Percentiles rank a stretch among this genome's conserved stretches.
Evolutionary conservation across 306 rosid genomes (phyloP).

Genomic region (Cicer chorassanicum): DNA sequence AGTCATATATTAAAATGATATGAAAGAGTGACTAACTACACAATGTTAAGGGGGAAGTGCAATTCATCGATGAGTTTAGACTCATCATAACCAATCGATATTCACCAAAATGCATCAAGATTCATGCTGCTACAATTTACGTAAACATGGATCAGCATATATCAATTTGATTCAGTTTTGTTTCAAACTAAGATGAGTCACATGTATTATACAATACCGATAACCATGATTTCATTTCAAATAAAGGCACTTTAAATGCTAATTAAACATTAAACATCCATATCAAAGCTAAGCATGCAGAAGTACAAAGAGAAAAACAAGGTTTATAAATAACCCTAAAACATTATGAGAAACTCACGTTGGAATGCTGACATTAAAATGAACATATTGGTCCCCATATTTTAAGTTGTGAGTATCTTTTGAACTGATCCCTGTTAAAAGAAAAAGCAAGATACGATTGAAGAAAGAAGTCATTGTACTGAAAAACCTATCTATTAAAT

Average conservation of each 20-base stretch:
- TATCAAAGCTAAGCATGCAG: not conserved
- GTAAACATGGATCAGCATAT: not conserved
- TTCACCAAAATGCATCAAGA: not conserved
- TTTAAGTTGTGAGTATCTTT: slow-evolving; percentile 57
- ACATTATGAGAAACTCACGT: slow-evolving; percentile 53
- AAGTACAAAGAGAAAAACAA: not conserved
- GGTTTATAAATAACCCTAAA: not conserved
- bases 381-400: slow-evolving; percentile 89
- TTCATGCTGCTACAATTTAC: not conserved
- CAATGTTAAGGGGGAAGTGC: not conserved
- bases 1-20: no score
- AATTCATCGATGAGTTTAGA: not conserved
- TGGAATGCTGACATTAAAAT: slow-evolving; percentile 93
- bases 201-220: not conserved
- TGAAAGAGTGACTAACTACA: not conserved
- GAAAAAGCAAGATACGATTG: slow-evolving; percentile 14
- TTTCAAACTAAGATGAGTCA: not conserved
- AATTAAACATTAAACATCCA: not conserved
- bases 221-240: not conserved
- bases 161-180: not conserved
- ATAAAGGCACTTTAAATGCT: slow-evolving; percentile 10
- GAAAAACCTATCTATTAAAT: not conserved
- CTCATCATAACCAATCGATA: not conserved
- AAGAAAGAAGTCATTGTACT: slow-evolving; percentile 21
- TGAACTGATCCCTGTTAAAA: slow-evolving; percentile 65